Evolutionary conservation across 139 green algal species (phyloP), one percentile per base, ranked within the genome.

Genomic region (Tetradesmus lagerheimii): DNA sequence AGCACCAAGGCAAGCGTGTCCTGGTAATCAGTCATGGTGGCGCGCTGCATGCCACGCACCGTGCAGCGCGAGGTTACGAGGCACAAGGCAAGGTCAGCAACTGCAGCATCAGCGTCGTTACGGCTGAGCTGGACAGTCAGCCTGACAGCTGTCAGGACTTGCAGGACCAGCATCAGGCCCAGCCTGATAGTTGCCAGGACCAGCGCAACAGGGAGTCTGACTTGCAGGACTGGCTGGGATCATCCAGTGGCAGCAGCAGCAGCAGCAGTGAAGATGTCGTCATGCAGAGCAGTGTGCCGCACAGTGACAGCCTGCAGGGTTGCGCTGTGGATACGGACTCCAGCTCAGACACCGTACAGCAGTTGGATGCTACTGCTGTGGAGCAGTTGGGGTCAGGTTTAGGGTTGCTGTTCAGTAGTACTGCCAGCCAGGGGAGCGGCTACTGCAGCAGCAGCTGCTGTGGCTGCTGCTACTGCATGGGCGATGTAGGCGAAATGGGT

Each of bases 31-130:
- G 66, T 34, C 83, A 89, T 81, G 83, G 83, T 16, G 83, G 83
- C 25, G 83, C 66, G 25, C 64, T 89, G 62, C 83, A 89, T 66
- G 37, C 83, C 16, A n/a, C 74, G 15, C 83, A 89, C 64, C 43
- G 83, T 43, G 83, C 83, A 71, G 83, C 66, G 15, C 38, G 83
- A 16, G 83, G 83, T 14, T 89, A 67, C 29, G 29, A 89, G 15
- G 83, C 83, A 9, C 71, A 89, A 31, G 83, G 83, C 35, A 89
- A 89, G 62, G 83, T 89, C 27, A 64, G 71, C 37, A 89, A 89
- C 41, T 89, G 83, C 83, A 67, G 64, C 83, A 89, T 89, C 66
- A 89, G 39, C 31, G 29, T 80, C 3, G 29, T 89, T 1, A n/a
- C 64, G 34, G 83, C 29, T 27, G 83, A 89, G 66, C 64, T 47